Base-by-base conservation (phyloP, 176 grass and related monocot species). In the Eleusine indica region DNA sequence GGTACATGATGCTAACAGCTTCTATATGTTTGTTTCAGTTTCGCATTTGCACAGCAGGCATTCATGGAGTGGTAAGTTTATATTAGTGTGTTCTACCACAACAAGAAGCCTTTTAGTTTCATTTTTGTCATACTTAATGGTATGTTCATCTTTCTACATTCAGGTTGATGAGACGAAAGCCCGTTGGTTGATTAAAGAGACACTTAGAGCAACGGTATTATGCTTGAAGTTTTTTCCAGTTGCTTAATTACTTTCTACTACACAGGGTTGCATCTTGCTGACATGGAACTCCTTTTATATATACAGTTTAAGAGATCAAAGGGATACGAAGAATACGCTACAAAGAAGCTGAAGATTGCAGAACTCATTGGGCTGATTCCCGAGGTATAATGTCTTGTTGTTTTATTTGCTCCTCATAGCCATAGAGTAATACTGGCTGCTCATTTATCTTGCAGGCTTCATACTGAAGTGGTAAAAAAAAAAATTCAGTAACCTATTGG, bases 331-430 rank as follows among this genome's bases (percentile, higher is more conserved):
- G 66, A 79, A 4, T 79, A 70, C 7, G 66, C 78, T 7, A n/a
- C 7, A 62, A 80, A 80, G 78, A 80, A 80, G 66, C 19, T 80
- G 22, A 41, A 80, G 35, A 53, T 80, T 5, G 65, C 66, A 56
- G 48, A 70, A 15, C 3, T 70, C 21, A 38, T 80, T 41, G 48
- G 47, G 21, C 29, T 69, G 35, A 69, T 56, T 56, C 19, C 53
- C 17, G 19, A 19, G 53, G 53, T 56, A 56, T 19, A 18, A 4
- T 56, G 5, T 18, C 0, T 19, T 19, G 53, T 56, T 56, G 53
- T 2, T 56, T 56, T 43, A 43, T 43, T 44, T 44, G 32, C 2
- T 35, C 32, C 32, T 35, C 32, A 43, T 8, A 54, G 2, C 0
- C 16, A 18, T 54, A 5, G 15, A 54, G 52, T 54, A 54, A 19